Evolutionary conservation across 2,329 filamentous ascomycete genomes (phyloP), one percentile per base, ranked within the genome.

Genomic region (Pyricularia grisea): DNA sequence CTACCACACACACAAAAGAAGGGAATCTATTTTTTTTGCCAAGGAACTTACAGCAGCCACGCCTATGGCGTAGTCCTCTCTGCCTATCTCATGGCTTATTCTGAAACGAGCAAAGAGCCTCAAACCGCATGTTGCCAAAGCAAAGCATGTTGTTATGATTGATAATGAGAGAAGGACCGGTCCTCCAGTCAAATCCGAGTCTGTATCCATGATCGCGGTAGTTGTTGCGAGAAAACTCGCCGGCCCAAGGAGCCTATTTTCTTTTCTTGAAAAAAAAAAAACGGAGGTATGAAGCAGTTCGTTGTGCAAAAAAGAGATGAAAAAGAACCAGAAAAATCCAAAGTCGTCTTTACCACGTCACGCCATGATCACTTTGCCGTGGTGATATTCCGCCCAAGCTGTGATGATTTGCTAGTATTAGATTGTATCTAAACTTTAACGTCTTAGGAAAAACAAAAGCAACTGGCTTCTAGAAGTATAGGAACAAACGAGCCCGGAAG

Each of bases 81-180:
- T 74, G 20, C 74, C 74, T 12, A 78, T 67, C 4, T 71, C 71
- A 55, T 73, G 74, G 65, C 70, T 73, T 64, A 74, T 74, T 31
- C 76, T 73, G 33, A 70, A 71, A 27, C 75, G 74, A 27, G 76
- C 72, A 68, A 72, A 75, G 71, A 76, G 75, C 65, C 79, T 75
- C 12, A 79, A 71, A 66, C 76, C 70, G 60, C 77, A 78, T 2
- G 78, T 78, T 20, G 74, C 69, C 14, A 81, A 70, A 6, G 78
- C 77, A 65, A 79, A 70, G 65, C 73, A 72, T 1, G 73, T 74
- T 30, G 78, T 78, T 66, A 73, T 73, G 61, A 77, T 72, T 3
- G 78, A 79, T 20, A 79, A 72, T 60, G 76, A 77, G 55, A 81
- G 75, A 71, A 80, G 77, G 73, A 76, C 77, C 71, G 77, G 75